Percentiles rank a stretch among this genome's conserved stretches.
These are phyloP conservation scores for Effrenium voratum DNA, from an alignment of 73 alveolate genomes.

Conservation along the genomic window DNA sequence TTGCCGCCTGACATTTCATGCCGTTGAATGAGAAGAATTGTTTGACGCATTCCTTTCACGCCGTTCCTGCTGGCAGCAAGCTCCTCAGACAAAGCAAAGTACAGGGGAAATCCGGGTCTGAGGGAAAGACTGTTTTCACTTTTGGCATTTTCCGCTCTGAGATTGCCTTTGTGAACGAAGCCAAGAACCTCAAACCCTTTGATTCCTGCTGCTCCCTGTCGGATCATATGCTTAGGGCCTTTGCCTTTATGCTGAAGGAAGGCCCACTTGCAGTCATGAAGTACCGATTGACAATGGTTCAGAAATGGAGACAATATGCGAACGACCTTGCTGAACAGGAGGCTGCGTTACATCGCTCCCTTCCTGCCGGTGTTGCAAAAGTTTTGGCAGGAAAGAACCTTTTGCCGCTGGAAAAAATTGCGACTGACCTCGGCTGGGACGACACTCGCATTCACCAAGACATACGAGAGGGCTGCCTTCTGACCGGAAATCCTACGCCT, in stretches of 20 bases:
- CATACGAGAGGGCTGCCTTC: neutral
- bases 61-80: neutral
- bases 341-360: neutral
- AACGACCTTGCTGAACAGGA: neutral
- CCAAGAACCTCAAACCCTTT: neutral
- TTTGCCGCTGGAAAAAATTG: neutral
- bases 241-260: neutral
- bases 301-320: neutral
- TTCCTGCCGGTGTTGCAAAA: neutral
- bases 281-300: neutral
- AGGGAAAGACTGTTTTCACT: neutral
- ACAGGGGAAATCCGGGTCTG: neutral
- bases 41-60: neutral
- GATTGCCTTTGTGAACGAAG: neutral
- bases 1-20: neutral
- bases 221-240: neutral
- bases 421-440: neutral
- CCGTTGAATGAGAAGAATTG: neutral
- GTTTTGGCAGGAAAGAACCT: neutral
- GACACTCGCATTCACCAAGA: neutral
- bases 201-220: neutral
- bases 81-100: no score
- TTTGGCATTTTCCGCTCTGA: neutral
- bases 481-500: neutral
- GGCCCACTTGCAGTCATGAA: neutral